Base-by-base conservation (phyloP, 2,329 filamentous ascomycete genomes). In the Colletotrichum spinosum region DNA sequence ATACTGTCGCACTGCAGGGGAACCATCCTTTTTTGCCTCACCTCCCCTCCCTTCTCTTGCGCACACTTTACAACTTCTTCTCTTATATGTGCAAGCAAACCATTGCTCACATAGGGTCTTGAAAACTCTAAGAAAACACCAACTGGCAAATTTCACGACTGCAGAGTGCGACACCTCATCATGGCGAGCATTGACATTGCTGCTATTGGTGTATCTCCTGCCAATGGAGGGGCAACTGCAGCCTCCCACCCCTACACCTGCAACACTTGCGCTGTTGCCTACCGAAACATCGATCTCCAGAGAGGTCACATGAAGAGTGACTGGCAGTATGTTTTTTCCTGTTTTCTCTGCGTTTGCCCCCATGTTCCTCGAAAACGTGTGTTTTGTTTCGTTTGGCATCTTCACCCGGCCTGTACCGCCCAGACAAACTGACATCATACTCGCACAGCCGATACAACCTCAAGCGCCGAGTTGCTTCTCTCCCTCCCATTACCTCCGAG, bases 261-360 rank as follows among this genome's bases (percentile, higher is more conserved):
- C 88, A 99, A 98, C 80, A 96, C 94, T 64, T 99, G 96, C 76
- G 93, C 97, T 77, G 94, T 99, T 72, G 96, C 95, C 56, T 99
- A 98, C 81, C 91, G 95, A 70, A 94, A 93, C 75, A 94, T 92
- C 77, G 95, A 98, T 76, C 86, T 97, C 61, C 96, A 99, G 81
- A 90, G 96, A 77, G 90, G 88, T 42, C 96, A 99, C 77, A 99
- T 99, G 96, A 94, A 96, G 78, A 96, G 91, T 72, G 96, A 99
- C 81, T 99, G 96, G 96, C 95, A 99, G 92, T 96, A 86, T 81
- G 92, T 90, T 58, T 55, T 68, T 38, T 39, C 53, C 53, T 63
- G 25, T 56, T 64, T 37, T 55, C 13, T 41, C n/a, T 8, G 35
- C 25, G 15, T 34, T 34, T 49, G 56, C 8, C n/a, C 17, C 12